Conservation (phyloP, 2,329 filamentous ascomycete genomes). For the Colletotrichum brevisporum region DNA sequence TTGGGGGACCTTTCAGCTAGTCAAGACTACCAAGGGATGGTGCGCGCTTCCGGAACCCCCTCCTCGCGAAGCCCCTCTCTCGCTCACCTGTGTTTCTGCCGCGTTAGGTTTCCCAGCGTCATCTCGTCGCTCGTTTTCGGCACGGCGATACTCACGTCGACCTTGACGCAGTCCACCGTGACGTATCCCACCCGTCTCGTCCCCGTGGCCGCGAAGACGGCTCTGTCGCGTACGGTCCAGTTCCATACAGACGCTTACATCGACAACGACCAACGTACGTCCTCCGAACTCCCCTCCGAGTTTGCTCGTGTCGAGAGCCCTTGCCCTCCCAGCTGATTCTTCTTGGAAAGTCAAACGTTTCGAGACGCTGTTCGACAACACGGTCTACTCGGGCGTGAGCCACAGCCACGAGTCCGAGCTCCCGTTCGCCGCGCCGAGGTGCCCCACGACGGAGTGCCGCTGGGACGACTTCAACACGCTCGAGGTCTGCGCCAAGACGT, state of each 20-base stretch:
- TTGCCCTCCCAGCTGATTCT: too few species aligned
- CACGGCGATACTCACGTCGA: constrained; percentile 26
- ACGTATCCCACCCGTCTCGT: constrained; percentile 20
- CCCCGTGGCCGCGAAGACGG: neutral
- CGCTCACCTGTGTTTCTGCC: too few species aligned
- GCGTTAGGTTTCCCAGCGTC: constrained; percentile 3
- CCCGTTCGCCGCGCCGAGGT: constrained; percentile 5
- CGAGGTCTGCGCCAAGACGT: constrained; percentile 17
- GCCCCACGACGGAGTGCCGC: constrained; percentile 10
- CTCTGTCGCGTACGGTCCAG: constrained; percentile 14
- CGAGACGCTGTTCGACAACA: neutral
- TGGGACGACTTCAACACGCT: constrained; percentile 3
- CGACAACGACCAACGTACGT: neutral
- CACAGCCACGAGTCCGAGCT: neutral
- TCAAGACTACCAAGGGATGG: constrained; percentile 26
- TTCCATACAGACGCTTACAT: constrained; percentile 3
- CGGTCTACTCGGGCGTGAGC: constrained; percentile 22
- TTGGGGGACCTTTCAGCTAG: constrained; percentile 36
- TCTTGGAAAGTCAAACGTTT: constrained; percentile 1
- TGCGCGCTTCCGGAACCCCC: neutral
- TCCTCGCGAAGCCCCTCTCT: neutral
- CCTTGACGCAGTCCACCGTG: constrained; percentile 26
- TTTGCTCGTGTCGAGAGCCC: too few species aligned
- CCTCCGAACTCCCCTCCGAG: too few species aligned
- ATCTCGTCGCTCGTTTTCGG: constrained; percentile 4